Conservation (phyloP, 2,329 filamentous ascomycete genomes). For the Fusarium denticulatum region DNA sequence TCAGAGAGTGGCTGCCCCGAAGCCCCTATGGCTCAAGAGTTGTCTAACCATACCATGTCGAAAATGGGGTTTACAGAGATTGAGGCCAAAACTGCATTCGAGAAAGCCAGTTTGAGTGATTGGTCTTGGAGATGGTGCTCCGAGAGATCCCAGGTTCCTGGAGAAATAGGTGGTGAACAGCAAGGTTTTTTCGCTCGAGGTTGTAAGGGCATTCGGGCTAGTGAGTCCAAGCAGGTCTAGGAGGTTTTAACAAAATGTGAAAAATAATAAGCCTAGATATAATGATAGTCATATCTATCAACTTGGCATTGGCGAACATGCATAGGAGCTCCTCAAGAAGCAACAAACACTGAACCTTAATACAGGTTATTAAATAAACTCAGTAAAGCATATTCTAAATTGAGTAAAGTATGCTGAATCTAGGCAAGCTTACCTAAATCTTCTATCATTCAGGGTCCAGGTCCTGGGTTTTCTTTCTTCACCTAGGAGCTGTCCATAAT, state of each 20-base stretch:
- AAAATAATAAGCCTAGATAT: not conserved
- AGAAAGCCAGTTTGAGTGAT: not conserved
- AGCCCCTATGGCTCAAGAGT: rapidly evolving
- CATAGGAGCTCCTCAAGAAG: too few relatives aligned
- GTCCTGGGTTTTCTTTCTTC: too few relatives aligned
- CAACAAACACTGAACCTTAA: too few relatives aligned
- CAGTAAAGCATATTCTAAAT: too few relatives aligned
- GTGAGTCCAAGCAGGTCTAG: not conserved
- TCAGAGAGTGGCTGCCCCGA: not conserved
- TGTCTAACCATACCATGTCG: not conserved
- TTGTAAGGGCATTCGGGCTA: rapidly evolving
- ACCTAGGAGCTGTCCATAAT: too few relatives aligned
- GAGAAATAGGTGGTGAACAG: not conserved
- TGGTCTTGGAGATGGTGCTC: not conserved
- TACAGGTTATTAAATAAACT: too few relatives aligned
- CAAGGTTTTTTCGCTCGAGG: not conserved
- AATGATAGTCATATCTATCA: too few relatives aligned
- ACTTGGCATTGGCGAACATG: too few relatives aligned
- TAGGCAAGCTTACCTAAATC: too few relatives aligned
- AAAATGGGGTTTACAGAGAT: not conserved
- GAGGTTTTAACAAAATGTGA: rapidly evolving
- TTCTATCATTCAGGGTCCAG: too few relatives aligned
- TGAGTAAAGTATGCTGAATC: too few relatives aligned
- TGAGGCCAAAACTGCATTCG: not conserved
- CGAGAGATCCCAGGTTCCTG: not conserved